phyloP scores from a whole-genome alignment of 257 asterid species.

The Plantago major region DNA sequence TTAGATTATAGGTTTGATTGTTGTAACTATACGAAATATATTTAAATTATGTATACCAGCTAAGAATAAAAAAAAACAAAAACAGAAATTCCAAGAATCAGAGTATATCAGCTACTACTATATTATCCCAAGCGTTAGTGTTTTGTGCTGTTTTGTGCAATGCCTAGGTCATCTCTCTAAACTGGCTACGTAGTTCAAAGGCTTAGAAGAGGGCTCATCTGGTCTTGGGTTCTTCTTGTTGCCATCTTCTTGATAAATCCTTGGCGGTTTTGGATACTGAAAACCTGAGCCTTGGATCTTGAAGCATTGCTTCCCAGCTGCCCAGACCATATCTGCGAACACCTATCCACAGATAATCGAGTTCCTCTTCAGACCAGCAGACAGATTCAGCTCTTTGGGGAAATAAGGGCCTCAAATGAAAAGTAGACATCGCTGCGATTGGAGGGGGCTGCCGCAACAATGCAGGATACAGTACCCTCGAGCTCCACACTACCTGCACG shows the following conservation, averaged over 20 bases:
- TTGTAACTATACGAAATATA: too few species aligned
- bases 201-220: not conserved
- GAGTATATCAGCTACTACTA: too few species aligned
- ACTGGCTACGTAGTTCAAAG: too few species aligned
- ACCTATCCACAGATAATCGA: slow-evolving; percentile 89
- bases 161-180: too few species aligned
- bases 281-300: slow-evolving; percentile 71
- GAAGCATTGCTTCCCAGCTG: slow-evolving; percentile 78
- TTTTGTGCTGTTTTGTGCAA: too few species aligned
- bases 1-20: too few species aligned
- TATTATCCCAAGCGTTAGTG: too few species aligned
- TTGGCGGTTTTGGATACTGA: slow-evolving; percentile 62
- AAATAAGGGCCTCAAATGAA: slow-evolving; percentile 10
- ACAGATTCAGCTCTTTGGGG: slow-evolving; percentile 66
- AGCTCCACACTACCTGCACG: slow-evolving; percentile 71
- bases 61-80: too few species aligned
- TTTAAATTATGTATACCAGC: too few species aligned
- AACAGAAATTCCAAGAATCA: too few species aligned
- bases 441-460: slow-evolving; percentile 42
- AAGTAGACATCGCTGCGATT: slow-evolving; percentile 21
- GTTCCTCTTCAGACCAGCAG: slow-evolving; percentile 94
- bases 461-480: slow-evolving; percentile 52
- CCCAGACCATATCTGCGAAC: slow-evolving; percentile 87
- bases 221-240: slow-evolving; percentile 69
- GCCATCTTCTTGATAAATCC: slow-evolving; percentile 74